Evolutionary conservation across 305 asterid genomes (phyloP).

Genomic region (Petunia hybrid): DNA sequence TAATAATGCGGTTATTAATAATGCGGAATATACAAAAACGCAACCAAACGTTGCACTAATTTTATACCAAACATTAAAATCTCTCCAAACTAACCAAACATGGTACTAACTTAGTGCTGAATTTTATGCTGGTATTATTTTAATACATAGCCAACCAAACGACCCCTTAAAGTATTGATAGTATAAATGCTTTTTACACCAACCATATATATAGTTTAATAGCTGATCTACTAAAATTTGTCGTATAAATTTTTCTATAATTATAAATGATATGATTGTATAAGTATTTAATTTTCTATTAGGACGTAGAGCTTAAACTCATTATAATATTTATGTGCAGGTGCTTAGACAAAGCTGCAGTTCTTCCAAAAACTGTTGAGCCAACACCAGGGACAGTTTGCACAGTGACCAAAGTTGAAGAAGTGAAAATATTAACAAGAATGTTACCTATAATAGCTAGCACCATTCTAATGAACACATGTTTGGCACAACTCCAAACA

Average conservation of each 20-base stretch:
- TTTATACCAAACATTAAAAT: no score
- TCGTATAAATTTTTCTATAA: neutral
- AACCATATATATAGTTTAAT: neutral
- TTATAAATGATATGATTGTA: no score
- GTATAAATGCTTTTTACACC: neutral
- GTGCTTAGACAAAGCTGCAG: conserved; percentile 76
- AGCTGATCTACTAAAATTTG: neutral
- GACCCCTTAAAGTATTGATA: no score
- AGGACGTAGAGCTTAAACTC: no score
- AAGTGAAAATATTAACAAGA: conserved; percentile 60
- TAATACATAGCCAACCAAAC: no score
- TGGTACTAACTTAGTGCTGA: no score
- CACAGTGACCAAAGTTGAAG: conserved; percentile 77
- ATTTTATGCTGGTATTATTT: no score
- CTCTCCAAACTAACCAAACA: no score
- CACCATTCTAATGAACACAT: conserved; percentile 71
- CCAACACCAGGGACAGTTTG: conserved; percentile 53
- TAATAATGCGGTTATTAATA: no score
- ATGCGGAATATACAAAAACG: no score
- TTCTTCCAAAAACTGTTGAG: conserved; percentile 36
- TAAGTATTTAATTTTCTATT: neutral
- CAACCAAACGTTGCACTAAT: no score
- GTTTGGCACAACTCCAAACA: conserved; percentile 73
- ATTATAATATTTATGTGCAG: conserved; percentile 30
- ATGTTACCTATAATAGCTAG: conserved; percentile 71